phyloP scores from a whole-genome alignment of 768 basidiomycete species.

The Pulveroboletus ravenelii region DNA sequence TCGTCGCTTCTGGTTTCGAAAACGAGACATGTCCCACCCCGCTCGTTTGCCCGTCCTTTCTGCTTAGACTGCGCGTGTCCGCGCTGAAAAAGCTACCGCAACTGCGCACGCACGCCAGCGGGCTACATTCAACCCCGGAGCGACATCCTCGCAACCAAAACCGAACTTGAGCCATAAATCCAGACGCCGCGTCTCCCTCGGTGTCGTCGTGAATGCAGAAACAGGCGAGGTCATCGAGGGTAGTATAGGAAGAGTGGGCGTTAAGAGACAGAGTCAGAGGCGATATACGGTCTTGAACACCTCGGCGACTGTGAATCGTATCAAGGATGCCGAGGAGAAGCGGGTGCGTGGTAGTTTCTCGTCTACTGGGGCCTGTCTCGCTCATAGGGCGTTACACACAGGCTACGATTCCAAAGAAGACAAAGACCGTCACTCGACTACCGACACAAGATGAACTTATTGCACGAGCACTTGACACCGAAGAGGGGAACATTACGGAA shows the following conservation, averaged over 20 bases:
- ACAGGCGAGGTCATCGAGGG: too few relatives aligned
- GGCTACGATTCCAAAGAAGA: constrained; percentile 55
- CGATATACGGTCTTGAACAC: too few relatives aligned
- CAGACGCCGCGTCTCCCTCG: too few relatives aligned
- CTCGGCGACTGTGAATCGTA: too few relatives aligned
- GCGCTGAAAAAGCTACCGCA: constrained; percentile 59
- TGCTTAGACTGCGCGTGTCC: constrained; percentile 49
- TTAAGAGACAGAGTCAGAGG: too few relatives aligned
- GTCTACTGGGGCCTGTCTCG: too few relatives aligned
- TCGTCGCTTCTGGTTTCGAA: neutral
- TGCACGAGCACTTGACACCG: constrained; percentile 76
- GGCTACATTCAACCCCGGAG: too few relatives aligned
- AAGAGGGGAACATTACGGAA: constrained; percentile 77
- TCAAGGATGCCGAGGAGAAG: neutral
- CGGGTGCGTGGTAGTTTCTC: too few relatives aligned
- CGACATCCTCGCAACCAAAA: too few relatives aligned
- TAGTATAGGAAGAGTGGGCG: too few relatives aligned
- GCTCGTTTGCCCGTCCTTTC: neutral
- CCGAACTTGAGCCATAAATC: too few relatives aligned
- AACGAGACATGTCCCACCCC: neutral
- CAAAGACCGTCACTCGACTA: constrained; percentile 45
- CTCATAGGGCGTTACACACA: neutral
- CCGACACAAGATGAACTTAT: constrained; percentile 84
- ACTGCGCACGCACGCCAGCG: constrained; percentile 45
- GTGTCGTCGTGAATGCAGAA: too few relatives aligned